Evolutionary conservation across 2,329 filamentous ascomycete genomes (phyloP).

Genomic region (Diplocarpon mali): DNA sequence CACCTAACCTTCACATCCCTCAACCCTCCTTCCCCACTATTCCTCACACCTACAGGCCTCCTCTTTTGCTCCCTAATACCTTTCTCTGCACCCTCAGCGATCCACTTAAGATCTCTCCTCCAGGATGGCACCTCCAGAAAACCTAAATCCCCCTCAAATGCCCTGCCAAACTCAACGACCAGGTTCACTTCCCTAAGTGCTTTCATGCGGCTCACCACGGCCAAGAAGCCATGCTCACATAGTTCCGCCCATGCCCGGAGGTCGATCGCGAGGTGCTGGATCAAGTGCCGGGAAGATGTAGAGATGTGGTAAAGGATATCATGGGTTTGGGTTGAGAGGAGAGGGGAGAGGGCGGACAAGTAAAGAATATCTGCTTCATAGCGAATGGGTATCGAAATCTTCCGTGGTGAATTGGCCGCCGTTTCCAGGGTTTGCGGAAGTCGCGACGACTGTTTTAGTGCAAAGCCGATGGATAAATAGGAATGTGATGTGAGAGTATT

Average conservation of each 20-base stretch:
- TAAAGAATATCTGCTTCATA: slow-evolving; percentile 15
- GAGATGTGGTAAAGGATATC: slow-evolving; percentile 18
- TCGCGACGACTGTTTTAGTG: background rate
- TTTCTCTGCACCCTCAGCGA: slow-evolving; percentile 14
- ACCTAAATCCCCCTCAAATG: slow-evolving; percentile 11
- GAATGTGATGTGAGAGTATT: slow-evolving; percentile 5
- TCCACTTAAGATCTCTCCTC: slow-evolving; percentile 20
- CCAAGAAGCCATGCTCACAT: slow-evolving; percentile 19
- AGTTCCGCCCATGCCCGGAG: slow-evolving; percentile 18
- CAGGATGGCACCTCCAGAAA: slow-evolving; percentile 16
- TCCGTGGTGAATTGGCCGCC: background rate
- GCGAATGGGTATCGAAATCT: slow-evolving; percentile 12
- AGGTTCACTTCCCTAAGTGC: slow-evolving; percentile 13
- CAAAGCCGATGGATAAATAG: slow-evolving; percentile 9
- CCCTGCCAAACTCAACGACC: slow-evolving; percentile 22
- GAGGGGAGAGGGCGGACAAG: slow-evolving; percentile 14
- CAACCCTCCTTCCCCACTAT: slow-evolving; percentile 1
- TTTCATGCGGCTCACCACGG: slow-evolving; percentile 15
- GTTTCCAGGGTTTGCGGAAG: background rate
- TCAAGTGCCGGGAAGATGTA: slow-evolving; percentile 14
- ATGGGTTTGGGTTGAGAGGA: slow-evolving; percentile 12
- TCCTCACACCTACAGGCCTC: slow-evolving; percentile 3
- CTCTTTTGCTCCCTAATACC: slow-evolving; percentile 12
- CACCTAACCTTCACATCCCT: slow-evolving; percentile 13
- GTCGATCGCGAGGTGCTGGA: slow-evolving; percentile 16